Conservation (phyloP, 345 rosid species). For the Isatis tinctoria region DNA sequence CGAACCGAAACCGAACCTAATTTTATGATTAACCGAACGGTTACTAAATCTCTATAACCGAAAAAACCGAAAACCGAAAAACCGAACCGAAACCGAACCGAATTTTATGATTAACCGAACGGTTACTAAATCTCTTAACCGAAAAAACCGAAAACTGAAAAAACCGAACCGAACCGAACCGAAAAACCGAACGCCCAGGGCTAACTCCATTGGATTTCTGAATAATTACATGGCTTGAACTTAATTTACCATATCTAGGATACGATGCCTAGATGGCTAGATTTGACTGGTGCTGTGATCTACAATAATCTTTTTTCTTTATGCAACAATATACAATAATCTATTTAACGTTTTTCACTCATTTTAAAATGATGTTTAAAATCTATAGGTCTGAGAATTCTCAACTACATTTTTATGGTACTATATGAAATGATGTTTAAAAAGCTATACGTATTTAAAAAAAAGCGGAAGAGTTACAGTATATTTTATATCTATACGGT, state of each 20-base stretch:
- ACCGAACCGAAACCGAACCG: no score
- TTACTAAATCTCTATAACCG: no score
- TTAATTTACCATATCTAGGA: conserved; percentile 9
- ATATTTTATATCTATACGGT: not conserved
- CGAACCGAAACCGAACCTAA: no score
- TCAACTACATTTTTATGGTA: not conserved
- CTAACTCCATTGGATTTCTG: conserved; percentile 10
- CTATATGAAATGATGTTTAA: not conserved
- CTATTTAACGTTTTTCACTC: not conserved
- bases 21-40: no score
- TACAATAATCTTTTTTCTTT: not conserved
- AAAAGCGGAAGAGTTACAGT: not conserved
- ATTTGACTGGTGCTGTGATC: not conserved
- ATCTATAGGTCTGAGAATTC: not conserved
- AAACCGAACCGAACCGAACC: no score
- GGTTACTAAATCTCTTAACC: no score
- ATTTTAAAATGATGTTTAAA: not conserved
- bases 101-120: no score
- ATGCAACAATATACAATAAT: not conserved
- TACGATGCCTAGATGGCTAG: not conserved
- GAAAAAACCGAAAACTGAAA: no score
- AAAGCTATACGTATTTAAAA: not conserved
- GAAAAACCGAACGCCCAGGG: no score
- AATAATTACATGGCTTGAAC: conserved; percentile 15
- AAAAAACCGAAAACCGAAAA: no score